These are phyloP conservation scores for Colletotrichum coccodes DNA, from an alignment of 2,329 filamentous ascomycete species.

Conservation along the genomic window DNA sequence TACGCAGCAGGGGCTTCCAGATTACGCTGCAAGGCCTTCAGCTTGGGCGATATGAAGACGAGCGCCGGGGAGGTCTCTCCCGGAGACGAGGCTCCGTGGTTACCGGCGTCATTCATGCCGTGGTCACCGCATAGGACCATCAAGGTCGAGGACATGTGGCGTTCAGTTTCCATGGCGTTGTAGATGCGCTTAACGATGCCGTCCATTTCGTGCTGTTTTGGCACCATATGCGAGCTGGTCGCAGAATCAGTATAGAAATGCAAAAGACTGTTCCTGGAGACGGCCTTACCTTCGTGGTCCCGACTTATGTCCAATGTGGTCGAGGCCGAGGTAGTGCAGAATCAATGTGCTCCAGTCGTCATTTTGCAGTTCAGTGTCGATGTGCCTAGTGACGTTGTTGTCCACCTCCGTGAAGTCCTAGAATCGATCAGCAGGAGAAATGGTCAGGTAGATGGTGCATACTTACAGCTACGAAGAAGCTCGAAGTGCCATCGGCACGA, in stretches of 20 bases:
- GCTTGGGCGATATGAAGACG: slow-evolving; percentile 88
- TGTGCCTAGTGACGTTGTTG: slow-evolving; percentile 93
- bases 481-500: slow-evolving; percentile 90
- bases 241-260: neutral
- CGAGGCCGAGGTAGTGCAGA: slow-evolving; percentile 93
- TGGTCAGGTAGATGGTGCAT: slow-evolving; percentile 36
- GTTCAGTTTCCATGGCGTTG: slow-evolving; percentile 74
- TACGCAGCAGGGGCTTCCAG: slow-evolving; percentile 65
- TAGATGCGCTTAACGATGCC: slow-evolving; percentile 81
- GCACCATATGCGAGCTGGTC: slow-evolving; percentile 84
- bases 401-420: slow-evolving; percentile 98
- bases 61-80: slow-evolving; percentile 95
- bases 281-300: slow-evolving; percentile 78
- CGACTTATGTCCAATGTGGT: slow-evolving; percentile 97
- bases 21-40: slow-evolving; percentile 64
- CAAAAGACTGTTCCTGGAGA: neutral
- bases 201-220: slow-evolving; percentile 96
- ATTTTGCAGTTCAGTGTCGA: slow-evolving; percentile 78
- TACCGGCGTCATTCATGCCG: slow-evolving; percentile 99
- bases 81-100: slow-evolving; percentile 92
- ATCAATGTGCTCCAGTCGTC: slow-evolving; percentile 94
- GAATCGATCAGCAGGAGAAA: slow-evolving; percentile 33
- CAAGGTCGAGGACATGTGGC: slow-evolving; percentile 80
- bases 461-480: slow-evolving; percentile 96
- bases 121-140: slow-evolving; percentile 93